These are phyloP conservation scores for Gracilaria caudata DNA, from an alignment of 23 red algal genomes.

Conservation along the genomic window DNA sequence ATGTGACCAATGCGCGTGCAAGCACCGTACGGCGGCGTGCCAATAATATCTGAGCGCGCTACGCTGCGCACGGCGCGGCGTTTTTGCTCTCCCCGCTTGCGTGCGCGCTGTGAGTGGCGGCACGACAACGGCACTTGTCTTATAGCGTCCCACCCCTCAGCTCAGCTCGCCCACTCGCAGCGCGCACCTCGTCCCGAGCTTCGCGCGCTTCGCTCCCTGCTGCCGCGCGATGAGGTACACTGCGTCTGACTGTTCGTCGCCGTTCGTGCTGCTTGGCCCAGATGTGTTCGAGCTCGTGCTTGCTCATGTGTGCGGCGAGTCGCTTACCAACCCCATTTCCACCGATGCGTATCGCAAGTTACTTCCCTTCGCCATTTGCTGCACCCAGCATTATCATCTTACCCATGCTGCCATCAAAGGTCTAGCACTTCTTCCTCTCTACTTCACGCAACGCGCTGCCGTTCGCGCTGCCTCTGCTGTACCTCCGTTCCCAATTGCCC, in stretches of 20 bases:
- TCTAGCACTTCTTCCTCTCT: constrained; percentile 13
- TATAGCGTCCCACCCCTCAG: too few relatives aligned
- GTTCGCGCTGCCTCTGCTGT: background rate
- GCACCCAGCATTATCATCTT: constrained; percentile 28
- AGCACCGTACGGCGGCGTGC: background rate
- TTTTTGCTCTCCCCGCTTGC: background rate
- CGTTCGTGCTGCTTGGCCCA: constrained; percentile 41
- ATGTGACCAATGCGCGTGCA: background rate
- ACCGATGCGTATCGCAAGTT: constrained; percentile 40
- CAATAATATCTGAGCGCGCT: constrained; percentile 1
- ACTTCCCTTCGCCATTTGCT: constrained; percentile 58
- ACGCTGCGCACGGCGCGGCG: background rate
- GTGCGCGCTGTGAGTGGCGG: too few relatives aligned
- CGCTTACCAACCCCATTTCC: constrained; percentile 21
- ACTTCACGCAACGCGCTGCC: constrained; percentile 20
- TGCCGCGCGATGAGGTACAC: background rate
- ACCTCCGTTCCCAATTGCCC: constrained; percentile 22
- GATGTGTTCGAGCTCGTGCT: constrained; percentile 53
- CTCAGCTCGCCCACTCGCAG: background rate
- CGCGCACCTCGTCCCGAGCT: background rate
- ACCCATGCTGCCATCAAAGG: background rate
- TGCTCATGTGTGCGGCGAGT: constrained; percentile 25
- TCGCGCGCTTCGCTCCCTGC: background rate
- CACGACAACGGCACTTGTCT: background rate
- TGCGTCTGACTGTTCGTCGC: background rate